Evolutionary conservation across 2,329 filamentous ascomycete genomes (phyloP).

Genomic region (Sclerotinia trifoliorum): DNA sequence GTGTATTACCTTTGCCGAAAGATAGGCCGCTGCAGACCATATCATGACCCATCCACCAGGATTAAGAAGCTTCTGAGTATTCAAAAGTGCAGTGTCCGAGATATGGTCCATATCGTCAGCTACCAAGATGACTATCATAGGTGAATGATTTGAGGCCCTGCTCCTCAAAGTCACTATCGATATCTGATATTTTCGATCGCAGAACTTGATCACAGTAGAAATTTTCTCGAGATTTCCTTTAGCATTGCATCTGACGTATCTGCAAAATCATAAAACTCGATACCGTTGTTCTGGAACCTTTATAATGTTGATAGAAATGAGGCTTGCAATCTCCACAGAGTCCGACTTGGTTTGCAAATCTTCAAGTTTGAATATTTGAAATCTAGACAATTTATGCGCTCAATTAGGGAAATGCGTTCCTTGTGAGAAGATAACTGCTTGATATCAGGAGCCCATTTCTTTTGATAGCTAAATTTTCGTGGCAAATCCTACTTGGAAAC

Average conservation of each 20-base stretch:
- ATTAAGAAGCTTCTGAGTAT: not conserved
- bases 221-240: not conserved
- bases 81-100: not conserved
- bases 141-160: not conserved
- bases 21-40: not conserved
- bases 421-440: not conserved
- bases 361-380: not conserved
- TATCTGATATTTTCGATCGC: not conserved
- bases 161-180: not conserved
- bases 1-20: not conserved
- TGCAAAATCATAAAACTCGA: not conserved
- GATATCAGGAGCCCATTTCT: conserved; percentile 22
- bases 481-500: not conserved
- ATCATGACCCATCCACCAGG: not conserved
- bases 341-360: not conserved
- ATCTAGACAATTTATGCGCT: not conserved
- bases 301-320: not conserved
- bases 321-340: not conserved
- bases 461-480: conserved; percentile 18
- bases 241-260: not conserved
- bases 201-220: not conserved
- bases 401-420: not conserved
- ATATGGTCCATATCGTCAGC: not conserved
- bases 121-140: not conserved
- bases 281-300: not conserved